phyloP scores from a whole-genome alignment of 1,284 basidiomycete species.

The Cryptococcus sp. region DNA sequence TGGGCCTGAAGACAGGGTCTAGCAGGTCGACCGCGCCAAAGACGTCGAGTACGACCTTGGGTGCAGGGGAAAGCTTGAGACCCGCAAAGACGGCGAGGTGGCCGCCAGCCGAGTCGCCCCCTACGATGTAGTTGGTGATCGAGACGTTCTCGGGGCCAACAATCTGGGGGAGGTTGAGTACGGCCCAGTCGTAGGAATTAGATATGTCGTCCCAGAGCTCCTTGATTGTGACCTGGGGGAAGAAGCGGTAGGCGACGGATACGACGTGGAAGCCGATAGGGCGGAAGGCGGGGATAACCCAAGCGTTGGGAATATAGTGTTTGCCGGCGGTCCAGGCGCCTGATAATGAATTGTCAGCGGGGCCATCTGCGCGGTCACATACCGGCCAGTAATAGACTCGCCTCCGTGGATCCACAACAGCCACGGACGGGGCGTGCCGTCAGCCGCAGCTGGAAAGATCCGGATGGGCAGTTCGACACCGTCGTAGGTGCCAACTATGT shows the following conservation, averaged over 20 bases:
- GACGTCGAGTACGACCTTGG: conserved; percentile 25
- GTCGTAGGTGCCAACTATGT: conserved; percentile 25
- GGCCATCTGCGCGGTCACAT: neutral
- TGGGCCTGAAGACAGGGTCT: conserved; percentile 6
- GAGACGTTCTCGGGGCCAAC: neutral
- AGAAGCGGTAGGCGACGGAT: conserved; percentile 31
- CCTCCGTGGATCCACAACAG: conserved; percentile 40
- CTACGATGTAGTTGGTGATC: conserved; percentile 23
- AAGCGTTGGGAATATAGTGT: conserved; percentile 12
- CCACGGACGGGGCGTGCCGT: conserved; percentile 15
- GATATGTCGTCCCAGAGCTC: conserved; percentile 27
- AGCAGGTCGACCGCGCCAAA: conserved; percentile 28
- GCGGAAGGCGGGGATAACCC: conserved; percentile 27
- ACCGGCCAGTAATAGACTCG: conserved; percentile 6
- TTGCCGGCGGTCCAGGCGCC: neutral
- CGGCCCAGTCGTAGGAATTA: conserved; percentile 25
- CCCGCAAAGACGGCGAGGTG: conserved; percentile 19
- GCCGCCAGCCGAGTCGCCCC: conserved; percentile 36
- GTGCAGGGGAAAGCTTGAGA: conserved; percentile 14
- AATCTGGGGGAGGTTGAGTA: conserved; percentile 7
- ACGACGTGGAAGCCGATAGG: conserved; percentile 28
- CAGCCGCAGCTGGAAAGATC: conserved; percentile 24
- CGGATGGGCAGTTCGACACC: conserved; percentile 31
- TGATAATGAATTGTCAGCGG: neutral
- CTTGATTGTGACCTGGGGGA: conserved; percentile 24